Percentiles rank a stretch among this genome's conserved stretches.
Conservation (phyloP, 1,139 yeast species). For the Pichia sp. region DNA sequence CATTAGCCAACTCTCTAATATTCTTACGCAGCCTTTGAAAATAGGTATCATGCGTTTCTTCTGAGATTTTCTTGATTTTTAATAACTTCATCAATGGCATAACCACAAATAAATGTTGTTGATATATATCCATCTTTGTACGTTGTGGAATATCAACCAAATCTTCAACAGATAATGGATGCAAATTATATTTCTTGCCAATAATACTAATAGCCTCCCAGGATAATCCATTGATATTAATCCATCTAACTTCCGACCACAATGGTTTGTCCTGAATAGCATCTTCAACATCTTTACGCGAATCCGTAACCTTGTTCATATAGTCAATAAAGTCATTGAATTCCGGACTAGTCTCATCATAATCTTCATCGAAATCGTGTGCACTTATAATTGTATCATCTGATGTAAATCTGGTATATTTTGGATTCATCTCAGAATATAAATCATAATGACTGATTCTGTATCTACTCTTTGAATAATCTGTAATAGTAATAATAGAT, state of each 20-base stretch:
- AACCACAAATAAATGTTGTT: slow-evolving; percentile 48
- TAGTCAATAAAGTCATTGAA: slow-evolving; percentile 17
- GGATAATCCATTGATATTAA: slow-evolving; percentile 52
- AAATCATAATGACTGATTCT: slow-evolving; percentile 40
- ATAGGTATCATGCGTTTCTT: slow-evolving; percentile 7
- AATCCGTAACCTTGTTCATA: slow-evolving; percentile 23
- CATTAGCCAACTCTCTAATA: neutral
- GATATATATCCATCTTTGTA: slow-evolving; percentile 51
- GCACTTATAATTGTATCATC: slow-evolving; percentile 17
- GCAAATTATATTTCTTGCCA: slow-evolving; percentile 43
- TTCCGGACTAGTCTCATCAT: slow-evolving; percentile 9
- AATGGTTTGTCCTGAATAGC: slow-evolving; percentile 34
- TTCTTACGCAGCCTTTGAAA: slow-evolving; percentile 5
- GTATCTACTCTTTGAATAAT: slow-evolving; percentile 42
- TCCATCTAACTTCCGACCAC: slow-evolving; percentile 54
- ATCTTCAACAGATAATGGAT: slow-evolving; percentile 52
- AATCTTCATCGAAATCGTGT: slow-evolving; percentile 11
- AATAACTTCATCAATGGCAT: slow-evolving; percentile 48
- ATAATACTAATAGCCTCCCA: slow-evolving; percentile 55
- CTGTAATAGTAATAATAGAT: slow-evolving; percentile 36
- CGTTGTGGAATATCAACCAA: slow-evolving; percentile 59
- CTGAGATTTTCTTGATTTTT: slow-evolving; percentile 21
- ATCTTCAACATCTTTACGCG: slow-evolving; percentile 27
- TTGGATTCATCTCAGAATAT: slow-evolving; percentile 27
- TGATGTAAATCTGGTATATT: slow-evolving; percentile 12